Evolutionary conservation across 345 rosid genomes (phyloP), one percentile per base, ranked within the genome.

Genomic region (Gossypium rotundifolium): DNA sequence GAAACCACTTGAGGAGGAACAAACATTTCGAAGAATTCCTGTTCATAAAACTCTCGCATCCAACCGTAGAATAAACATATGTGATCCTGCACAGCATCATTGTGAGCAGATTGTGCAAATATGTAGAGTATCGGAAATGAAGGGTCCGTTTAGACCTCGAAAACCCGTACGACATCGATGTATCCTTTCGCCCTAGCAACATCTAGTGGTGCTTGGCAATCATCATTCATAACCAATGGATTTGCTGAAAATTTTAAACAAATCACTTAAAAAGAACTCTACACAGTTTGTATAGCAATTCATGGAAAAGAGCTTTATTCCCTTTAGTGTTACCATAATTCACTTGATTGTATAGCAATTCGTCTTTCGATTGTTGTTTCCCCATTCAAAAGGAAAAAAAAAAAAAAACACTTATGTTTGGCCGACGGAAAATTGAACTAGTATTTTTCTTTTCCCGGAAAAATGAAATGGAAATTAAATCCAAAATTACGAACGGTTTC

Each of bases 11-110:
- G 97, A 76, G 93, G 98, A 70, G 38, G 38, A 33, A 88, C 93
- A 78, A 95, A 65, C 54, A 84, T 79, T 79, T 95, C 97, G 29
- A 95, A 90, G 81, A 95, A 84, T 62, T 92, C 89, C 4, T 89
- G 92, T 42, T 97, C 98, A 70, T 88, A 86, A 77, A 90, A 88
- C 74, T 95, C 99, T 71, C 96, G 89, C 96, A 93, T 54, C 94
- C 93, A 93, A 23, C 97, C 98, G 78, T 97, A 88, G 85, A 93
- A 95, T 64, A 93, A 85, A 82, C 89, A 90, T 67, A 93, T 84
- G 59, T 91, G 92, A 74, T 62, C 79, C 98, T 95, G 82, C 75
- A 87, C n/a, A 63, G n/a, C 9, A 76, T 53, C 73, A 62, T 40
- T 20, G 40, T 33, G 6, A 33, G 38, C 38, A 33, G 6, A 33